Evolutionary conservation across 2,329 filamentous ascomycete species (phyloP).

Genomic region (Aphanoascus verrucosus): DNA sequence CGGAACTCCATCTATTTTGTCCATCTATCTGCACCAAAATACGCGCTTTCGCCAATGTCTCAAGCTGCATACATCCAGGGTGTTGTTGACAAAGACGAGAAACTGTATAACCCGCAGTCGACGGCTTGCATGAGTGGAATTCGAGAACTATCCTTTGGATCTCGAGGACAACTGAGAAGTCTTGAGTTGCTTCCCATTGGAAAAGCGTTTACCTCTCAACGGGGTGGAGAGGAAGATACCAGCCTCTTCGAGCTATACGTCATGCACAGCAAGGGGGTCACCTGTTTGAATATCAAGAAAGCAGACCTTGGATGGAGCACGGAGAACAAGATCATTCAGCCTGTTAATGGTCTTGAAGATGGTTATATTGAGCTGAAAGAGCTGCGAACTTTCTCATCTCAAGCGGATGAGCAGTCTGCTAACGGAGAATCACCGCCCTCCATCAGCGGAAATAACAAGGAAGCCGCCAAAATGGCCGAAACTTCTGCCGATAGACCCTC

Average conservation of each 20-base stretch:
- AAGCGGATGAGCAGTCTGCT: slow-evolving; percentile 34
- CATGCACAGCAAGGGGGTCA: slow-evolving; percentile 96
- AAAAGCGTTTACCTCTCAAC: slow-evolving; percentile 39
- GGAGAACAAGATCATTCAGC: slow-evolving; percentile 74
- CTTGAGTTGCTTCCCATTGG: slow-evolving; percentile 72
- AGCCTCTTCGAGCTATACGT: slow-evolving; percentile 86
- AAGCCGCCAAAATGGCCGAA: slow-evolving; percentile 35
- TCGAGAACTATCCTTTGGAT: slow-evolving; percentile 83
- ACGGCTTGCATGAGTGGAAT: slow-evolving; percentile 97
- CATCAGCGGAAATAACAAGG: slow-evolving; percentile 36
- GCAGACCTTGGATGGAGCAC: slow-evolving; percentile 83
- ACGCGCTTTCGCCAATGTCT: slow-evolving; percentile 66
- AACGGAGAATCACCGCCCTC: slow-evolving; percentile 36
- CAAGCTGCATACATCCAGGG: slow-evolving; percentile 81
- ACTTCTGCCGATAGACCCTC: slow-evolving; percentile 19
- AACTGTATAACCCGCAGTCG: slow-evolving; percentile 74
- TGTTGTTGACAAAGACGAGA: slow-evolving; percentile 59
- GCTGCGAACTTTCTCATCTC: slow-evolving; percentile 44
- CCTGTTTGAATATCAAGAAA: slow-evolving; percentile 74
- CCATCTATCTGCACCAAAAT: slow-evolving; percentile 86
- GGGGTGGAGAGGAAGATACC: slow-evolving; percentile 52
- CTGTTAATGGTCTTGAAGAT: slow-evolving; percentile 63
- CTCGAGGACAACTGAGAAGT: slow-evolving; percentile 77
- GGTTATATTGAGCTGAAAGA: slow-evolving; percentile 66
- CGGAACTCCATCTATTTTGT: slow-evolving; percentile 97